Percentiles rank a stretch among this genome's conserved stretches.
Evolutionary conservation across 1,284 basidiomycete genomes (phyloP).

Genomic region (Malassezia sp.): DNA sequence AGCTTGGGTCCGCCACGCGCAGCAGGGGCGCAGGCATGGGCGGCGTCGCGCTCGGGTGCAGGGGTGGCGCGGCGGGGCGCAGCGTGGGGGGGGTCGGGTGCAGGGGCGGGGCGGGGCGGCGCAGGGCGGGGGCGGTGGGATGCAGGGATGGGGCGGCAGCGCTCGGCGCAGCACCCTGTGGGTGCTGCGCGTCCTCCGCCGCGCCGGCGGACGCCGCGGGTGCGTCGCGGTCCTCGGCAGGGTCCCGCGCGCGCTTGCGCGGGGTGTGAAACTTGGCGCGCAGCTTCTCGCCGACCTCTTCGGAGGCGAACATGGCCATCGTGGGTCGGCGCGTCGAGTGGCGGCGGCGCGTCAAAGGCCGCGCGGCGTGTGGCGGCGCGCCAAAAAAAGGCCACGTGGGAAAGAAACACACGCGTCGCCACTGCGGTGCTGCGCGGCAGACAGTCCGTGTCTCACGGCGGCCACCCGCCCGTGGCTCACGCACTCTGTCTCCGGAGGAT

Average conservation of each 20-base stretch:
- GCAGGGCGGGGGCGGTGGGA: no score
- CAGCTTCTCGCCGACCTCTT: slow-evolving; percentile 11
- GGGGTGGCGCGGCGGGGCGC: neutral
- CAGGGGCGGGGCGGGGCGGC: neutral
- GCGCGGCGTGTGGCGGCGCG: no score
- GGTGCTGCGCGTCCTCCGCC: neutral
- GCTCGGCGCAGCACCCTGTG: no score
- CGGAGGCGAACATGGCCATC: slow-evolving; percentile 14
- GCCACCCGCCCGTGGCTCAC: neutral
- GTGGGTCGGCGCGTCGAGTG: no score
- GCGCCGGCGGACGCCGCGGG: no score
- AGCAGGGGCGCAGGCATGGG: slow-evolving; percentile 3
- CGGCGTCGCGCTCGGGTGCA: neutral
- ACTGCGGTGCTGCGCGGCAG: no score
- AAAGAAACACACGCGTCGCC: no score
- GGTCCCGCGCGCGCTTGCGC: slow-evolving; percentile 5
- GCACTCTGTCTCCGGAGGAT: neutral
- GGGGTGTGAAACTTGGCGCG: slow-evolving; percentile 13
- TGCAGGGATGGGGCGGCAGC: no score
- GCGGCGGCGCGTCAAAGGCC: no score
- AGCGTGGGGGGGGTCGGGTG: neutral
- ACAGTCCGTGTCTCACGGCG: no score
- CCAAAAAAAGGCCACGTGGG: no score
- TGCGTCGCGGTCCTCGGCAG: neutral
- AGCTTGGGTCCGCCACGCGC: slow-evolving; percentile 26